Percentiles rank a stretch among this genome's conserved stretches.
Conservation (phyloP, 352 stramenopile species). For the Peronospora belbahrii region DNA sequence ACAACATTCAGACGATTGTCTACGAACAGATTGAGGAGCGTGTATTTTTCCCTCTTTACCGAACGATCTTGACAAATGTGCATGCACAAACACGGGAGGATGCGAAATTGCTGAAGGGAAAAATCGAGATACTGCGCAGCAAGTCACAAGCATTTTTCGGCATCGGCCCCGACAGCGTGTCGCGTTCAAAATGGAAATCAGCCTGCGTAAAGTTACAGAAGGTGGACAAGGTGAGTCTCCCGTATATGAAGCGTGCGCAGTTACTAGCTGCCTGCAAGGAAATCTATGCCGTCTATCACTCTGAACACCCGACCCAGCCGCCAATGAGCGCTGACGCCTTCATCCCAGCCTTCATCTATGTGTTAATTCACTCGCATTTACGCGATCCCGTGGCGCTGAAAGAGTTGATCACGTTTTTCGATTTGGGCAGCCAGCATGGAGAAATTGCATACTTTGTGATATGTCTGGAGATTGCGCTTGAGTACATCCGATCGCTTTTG, state of each 20-base stretch:
- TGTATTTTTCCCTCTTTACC: conserved; percentile 75
- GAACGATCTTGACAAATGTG: conserved; percentile 56
- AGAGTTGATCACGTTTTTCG: conserved; percentile 76
- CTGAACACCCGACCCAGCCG: conserved; percentile 56
- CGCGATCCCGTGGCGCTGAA: conserved; percentile 65
- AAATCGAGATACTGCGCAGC: conserved; percentile 71
- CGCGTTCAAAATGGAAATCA: conserved; percentile 46
- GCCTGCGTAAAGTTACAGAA: conserved; percentile 59
- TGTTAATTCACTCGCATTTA: conserved; percentile 68
- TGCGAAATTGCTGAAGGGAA: conserved; percentile 62
- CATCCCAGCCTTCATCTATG: conserved; percentile 84
- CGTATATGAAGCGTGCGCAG: conserved; percentile 77
- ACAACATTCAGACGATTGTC: conserved; percentile 60
- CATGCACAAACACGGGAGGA: conserved; percentile 50
- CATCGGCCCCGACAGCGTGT: conserved; percentile 61
- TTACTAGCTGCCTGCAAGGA: conserved; percentile 71
- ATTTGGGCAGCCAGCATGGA: conserved; percentile 52
- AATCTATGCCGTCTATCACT: conserved; percentile 74
- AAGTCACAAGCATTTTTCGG: conserved; percentile 83
- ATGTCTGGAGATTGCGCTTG: conserved; percentile 81
- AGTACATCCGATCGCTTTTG: conserved; percentile 81
- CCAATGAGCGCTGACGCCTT: conserved; percentile 84
- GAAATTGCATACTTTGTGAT: conserved; percentile 85
- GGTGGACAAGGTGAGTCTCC: conserved; percentile 69
- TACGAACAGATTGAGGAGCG: conserved; percentile 82